Percentiles rank a stretch among this genome's conserved stretches.
phyloP scores from a whole-genome alignment of 2,329 filamentous ascomycete genomes.

The Cladosporium austrohemisphaericum region DNA sequence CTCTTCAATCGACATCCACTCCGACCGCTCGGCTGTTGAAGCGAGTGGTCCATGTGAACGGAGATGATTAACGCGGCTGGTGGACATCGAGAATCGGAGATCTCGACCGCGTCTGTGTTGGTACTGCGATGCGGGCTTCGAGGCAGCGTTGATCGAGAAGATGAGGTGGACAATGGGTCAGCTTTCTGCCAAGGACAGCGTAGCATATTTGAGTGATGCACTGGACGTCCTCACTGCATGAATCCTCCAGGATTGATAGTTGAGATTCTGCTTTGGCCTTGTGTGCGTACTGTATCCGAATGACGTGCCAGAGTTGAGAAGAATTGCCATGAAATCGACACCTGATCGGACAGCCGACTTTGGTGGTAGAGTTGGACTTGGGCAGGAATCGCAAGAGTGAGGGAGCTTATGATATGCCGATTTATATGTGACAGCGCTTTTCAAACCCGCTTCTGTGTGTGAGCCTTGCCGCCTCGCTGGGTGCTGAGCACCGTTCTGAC shows the following conservation, averaged over 20 bases:
- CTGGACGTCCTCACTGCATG: constrained; percentile 45
- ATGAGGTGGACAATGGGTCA: constrained; percentile 45
- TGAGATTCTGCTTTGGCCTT: constrained; percentile 13
- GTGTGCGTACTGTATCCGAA: constrained; percentile 25
- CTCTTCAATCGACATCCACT: constrained; percentile 53
- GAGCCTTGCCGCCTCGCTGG: constrained; percentile 54
- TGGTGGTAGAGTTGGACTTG: constrained; percentile 15
- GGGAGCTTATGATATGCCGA: constrained; percentile 30
- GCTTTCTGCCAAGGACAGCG: constrained; percentile 35
- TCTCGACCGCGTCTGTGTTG: constrained; percentile 13
- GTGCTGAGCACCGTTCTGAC: constrained; percentile 52
- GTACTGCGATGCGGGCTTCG: constrained; percentile 27
- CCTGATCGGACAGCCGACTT: constrained; percentile 8
- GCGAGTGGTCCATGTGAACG: constrained; percentile 33
- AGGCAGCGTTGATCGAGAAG: constrained; percentile 40
- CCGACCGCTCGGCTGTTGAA: constrained; percentile 36
- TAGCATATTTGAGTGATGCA: constrained; percentile 47
- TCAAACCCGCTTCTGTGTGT: constrained; percentile 42
- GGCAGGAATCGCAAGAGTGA: constrained; percentile 23
- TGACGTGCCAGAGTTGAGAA: constrained; percentile 2
- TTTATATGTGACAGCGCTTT: constrained; percentile 21
- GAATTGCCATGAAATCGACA: background rate
- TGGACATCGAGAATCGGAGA: constrained; percentile 42
- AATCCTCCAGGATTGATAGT: constrained; percentile 8
- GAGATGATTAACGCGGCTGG: constrained; percentile 66